Percentiles rank a stretch among this genome's conserved stretches.
These are phyloP conservation scores for Magnusiomyces suaveolens DNA, from an alignment of 1,139 yeast species.

Conservation along the genomic window DNA sequence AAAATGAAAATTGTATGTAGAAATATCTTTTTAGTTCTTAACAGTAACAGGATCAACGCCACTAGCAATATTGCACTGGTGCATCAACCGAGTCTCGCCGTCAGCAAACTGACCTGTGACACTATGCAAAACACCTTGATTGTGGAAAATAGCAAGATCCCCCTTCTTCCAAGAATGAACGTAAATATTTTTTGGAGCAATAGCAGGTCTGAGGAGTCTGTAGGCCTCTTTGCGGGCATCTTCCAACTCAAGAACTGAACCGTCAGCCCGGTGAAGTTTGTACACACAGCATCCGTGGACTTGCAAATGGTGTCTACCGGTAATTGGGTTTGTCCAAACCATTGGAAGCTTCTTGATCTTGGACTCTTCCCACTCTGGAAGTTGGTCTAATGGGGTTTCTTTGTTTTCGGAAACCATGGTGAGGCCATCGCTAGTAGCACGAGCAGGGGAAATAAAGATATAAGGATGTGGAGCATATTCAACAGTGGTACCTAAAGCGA, in stretches of 20 bases:
- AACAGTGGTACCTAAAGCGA: conserved; percentile 65
- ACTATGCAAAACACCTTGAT: conserved; percentile 83
- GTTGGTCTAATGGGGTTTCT: conserved; percentile 52
- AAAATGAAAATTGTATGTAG: too few relatives aligned
- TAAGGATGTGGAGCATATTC: conserved; percentile 90
- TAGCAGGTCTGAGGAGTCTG: conserved; percentile 71
- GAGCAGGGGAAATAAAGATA: conserved; percentile 69
- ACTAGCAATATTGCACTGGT: conserved; percentile 83
- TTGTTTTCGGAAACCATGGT: conserved; percentile 76
- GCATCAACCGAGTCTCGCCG: conserved; percentile 76
- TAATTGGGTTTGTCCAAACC: conserved; percentile 87
- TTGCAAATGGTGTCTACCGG: conserved; percentile 71
- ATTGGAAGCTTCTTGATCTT: conserved; percentile 69
- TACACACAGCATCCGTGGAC: conserved; percentile 79
- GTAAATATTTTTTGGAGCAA: conserved; percentile 58
- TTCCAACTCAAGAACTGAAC: conserved; percentile 50
- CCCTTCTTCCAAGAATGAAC: conserved; percentile 78
- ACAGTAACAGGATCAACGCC: conserved; percentile 50
- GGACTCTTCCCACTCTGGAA: conserved; percentile 72
- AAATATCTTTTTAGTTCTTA: too few relatives aligned
- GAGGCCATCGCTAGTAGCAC: conserved; percentile 74
- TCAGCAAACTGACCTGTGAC: conserved; percentile 78
- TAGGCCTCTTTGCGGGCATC: conserved; percentile 66
- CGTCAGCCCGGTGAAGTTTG: conserved; percentile 47
- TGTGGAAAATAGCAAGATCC: conserved; percentile 73